Percentiles rank a stretch among this genome's conserved stretches.
These are phyloP conservation scores for Hymenoscyphus occultus DNA, from an alignment of 2,329 filamentous ascomycete species.

Conservation along the genomic window DNA sequence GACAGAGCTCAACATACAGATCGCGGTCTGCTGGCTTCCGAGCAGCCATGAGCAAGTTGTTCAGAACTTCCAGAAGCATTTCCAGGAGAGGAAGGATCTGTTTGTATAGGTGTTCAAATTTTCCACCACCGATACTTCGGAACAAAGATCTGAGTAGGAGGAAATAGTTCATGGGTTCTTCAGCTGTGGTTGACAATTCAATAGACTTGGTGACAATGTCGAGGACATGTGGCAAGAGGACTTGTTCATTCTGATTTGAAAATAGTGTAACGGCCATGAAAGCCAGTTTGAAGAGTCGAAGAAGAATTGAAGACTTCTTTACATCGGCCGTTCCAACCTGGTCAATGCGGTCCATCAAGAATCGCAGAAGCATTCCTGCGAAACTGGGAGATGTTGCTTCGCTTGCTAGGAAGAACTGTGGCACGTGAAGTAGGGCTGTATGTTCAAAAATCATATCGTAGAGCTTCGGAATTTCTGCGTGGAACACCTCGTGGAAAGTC, in stretches of 20 bases:
- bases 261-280: constrained; percentile 99
- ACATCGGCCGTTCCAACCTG: constrained; percentile 91
- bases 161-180: constrained; percentile 99
- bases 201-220: constrained; percentile 98
- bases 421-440: constrained; percentile 87
- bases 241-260: constrained; percentile 89
- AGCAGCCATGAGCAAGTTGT: constrained; percentile 87
- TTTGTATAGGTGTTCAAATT: constrained; percentile 98
- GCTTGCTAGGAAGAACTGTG: constrained; percentile 97
- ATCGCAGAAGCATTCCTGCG: constrained; percentile 95
- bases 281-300: constrained; percentile 94
- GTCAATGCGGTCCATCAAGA: constrained; percentile 94
- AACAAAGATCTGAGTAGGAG: constrained; percentile 88
- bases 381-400: constrained; percentile 97
- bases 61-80: constrained; percentile 96
- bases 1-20: constrained; percentile 92
- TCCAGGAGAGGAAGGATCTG: constrained; percentile 94
- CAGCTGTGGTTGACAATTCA: constrained; percentile 88
- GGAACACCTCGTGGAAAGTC: constrained; percentile 97
- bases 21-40: constrained; percentile 88
- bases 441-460: constrained; percentile 99
- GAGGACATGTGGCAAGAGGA: constrained; percentile 91
- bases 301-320: constrained; percentile 85
- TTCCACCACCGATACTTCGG: constrained; percentile 91
- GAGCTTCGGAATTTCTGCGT: constrained; percentile 92